Percentiles rank a stretch among this genome's conserved stretches.
Conservation (phyloP, 2,329 filamentous ascomycete species). For the Paradendryphiella salina region DNA sequence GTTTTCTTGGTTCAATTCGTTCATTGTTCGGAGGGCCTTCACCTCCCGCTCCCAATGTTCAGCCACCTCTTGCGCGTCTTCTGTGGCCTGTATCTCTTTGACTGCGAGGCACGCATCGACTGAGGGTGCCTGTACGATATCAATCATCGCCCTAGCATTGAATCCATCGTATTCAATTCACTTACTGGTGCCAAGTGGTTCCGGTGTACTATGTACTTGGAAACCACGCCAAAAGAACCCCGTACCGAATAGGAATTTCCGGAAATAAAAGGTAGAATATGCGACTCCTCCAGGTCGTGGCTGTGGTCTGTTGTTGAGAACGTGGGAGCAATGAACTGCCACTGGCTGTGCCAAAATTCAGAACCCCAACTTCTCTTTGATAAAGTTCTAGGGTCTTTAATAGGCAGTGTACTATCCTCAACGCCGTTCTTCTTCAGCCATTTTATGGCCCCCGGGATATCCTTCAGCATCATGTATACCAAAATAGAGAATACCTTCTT, state of each 20-base stretch:
- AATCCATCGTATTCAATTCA: not conserved
- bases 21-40: slow-evolving; percentile 19
- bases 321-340: not conserved
- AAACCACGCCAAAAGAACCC: slow-evolving; percentile 16
- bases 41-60: slow-evolving; percentile 18
- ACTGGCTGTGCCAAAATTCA: not conserved
- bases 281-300: not conserved
- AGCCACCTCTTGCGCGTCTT: slow-evolving; percentile 6
- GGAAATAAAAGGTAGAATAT: slow-evolving; percentile 5
- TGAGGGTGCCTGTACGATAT: not conserved
- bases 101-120: slow-evolving; percentile 9
- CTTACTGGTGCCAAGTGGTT: slow-evolving; percentile 10
- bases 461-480: not conserved
- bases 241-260: not conserved
- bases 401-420: not conserved
- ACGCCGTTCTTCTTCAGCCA: not conserved
- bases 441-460: not conserved
- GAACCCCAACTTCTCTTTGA: not conserved
- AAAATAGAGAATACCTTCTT: not conserved
- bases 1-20: slow-evolving; percentile 17
- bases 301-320: not conserved
- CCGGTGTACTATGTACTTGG: slow-evolving; percentile 10
- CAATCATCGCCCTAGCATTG: not conserved
- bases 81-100: slow-evolving; percentile 13
- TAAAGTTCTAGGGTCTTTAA: not conserved